Evolutionary conservation across 306 rosid species (phyloP).

Genomic region (Castanopsis chinensis): DNA sequence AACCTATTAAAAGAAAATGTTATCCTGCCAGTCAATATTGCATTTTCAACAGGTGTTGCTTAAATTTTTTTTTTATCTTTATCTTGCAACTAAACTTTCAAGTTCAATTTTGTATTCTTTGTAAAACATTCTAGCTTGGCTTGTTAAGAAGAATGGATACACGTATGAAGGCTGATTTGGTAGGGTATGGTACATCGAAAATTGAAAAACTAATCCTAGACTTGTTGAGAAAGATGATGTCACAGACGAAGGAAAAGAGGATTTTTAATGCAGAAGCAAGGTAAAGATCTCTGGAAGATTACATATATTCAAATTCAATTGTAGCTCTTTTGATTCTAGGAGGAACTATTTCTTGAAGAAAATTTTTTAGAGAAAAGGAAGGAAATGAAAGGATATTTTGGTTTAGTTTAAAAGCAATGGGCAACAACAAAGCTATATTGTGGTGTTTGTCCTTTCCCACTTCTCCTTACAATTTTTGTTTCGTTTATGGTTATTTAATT

Average conservation of each 20-base stretch:
- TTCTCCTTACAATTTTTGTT: too few relatives aligned
- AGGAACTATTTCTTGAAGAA: conserved; percentile 67
- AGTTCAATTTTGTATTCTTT: too few relatives aligned
- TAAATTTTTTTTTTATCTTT: too few relatives aligned
- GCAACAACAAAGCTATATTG: too few relatives aligned
- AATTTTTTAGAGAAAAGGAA: not conserved
- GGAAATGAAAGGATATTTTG: not conserved
- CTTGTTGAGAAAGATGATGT: conserved; percentile 62
- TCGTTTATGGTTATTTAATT: too few relatives aligned
- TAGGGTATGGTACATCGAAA: conserved; percentile 55
- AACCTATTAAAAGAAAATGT: too few relatives aligned
- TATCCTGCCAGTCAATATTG: too few relatives aligned
- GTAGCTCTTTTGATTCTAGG: conserved; percentile 76
- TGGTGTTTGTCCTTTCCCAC: too few relatives aligned
- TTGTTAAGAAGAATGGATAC: conserved; percentile 92
- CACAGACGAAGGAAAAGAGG: conserved; percentile 63
- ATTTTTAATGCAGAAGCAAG: conserved; percentile 52
- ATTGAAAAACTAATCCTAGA: conserved; percentile 57
- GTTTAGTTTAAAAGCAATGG: too few relatives aligned
- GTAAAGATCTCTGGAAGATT: conserved; percentile 76
- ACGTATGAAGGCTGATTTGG: conserved; percentile 81
- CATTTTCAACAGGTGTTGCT: too few relatives aligned
- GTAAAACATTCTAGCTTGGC: conserved; percentile 78
- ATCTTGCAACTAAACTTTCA: too few relatives aligned
- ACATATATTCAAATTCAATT: conserved; percentile 85